Evolutionary conservation across 2,329 filamentous ascomycete species (phyloP).

Genomic region (Penicillium sp.): DNA sequence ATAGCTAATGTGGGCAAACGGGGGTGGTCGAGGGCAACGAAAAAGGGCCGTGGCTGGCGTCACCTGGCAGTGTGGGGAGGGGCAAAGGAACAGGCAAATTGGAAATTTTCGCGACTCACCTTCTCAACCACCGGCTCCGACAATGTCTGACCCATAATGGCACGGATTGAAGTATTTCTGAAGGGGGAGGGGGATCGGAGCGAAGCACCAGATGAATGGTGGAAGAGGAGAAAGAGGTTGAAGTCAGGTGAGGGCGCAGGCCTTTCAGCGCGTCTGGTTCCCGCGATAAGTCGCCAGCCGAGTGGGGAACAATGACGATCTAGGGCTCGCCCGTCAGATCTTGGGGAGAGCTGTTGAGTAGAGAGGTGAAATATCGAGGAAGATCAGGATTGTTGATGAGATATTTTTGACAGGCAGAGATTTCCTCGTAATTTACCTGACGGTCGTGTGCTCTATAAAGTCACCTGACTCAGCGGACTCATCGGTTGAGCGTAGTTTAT

Average conservation of each 20-base stretch:
- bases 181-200: conserved; percentile 16
- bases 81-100: conserved; percentile 14
- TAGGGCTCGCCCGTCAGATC: conserved; percentile 11
- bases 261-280: conserved; percentile 26
- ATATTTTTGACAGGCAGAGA: conserved; percentile 14
- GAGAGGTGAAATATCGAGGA: neutral
- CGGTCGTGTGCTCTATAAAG: conserved; percentile 12
- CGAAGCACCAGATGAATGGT: conserved; percentile 18
- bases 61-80: conserved; percentile 26
- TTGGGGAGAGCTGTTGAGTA: neutral
- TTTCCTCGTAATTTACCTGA: conserved; percentile 22
- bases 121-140: conserved; percentile 99
- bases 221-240: conserved; percentile 23
- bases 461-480: conserved; percentile 12
- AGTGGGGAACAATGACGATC: conserved; percentile 22
- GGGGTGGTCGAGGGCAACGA: conserved; percentile 5
- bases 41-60: conserved; percentile 11
- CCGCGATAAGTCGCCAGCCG: conserved; percentile 24
- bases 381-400: neutral
- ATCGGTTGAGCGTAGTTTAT: neutral
- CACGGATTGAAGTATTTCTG: conserved; percentile 21
- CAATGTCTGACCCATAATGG: conserved; percentile 94
- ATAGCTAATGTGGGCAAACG: conserved; percentile 7
- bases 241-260: conserved; percentile 28
- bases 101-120: conserved; percentile 58